Percentiles rank a stretch among this genome's conserved stretches.
These are phyloP conservation scores for Penicillium parvum DNA, from an alignment of 495 filamentous ascomycete species.

Conservation along the genomic window DNA sequence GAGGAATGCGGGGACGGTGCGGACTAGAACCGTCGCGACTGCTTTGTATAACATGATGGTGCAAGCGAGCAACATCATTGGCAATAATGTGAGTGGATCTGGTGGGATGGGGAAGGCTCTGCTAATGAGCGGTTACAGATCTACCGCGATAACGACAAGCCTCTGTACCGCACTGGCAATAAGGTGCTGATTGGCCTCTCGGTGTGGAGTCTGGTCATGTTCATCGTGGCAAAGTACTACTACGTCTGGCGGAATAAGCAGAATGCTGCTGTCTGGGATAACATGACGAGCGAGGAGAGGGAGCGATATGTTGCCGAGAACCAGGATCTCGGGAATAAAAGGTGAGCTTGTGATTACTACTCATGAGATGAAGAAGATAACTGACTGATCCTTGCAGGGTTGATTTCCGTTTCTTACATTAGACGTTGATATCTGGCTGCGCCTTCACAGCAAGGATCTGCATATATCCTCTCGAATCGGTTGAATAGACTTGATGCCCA, in stretches of 20 bases:
- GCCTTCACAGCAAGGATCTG: neutral
- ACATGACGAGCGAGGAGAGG: conserved; percentile 58
- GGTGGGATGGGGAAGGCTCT: neutral
- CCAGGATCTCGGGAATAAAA: conserved; percentile 65
- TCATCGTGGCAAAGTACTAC: conserved; percentile 55
- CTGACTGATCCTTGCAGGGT: conserved; percentile 28
- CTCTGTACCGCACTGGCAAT: conserved; percentile 63
- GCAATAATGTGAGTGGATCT: conserved; percentile 49
- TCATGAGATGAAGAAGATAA: neutral
- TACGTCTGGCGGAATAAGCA: conserved; percentile 58
- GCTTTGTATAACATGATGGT: conserved; percentile 73
- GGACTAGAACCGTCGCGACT: conserved; percentile 60
- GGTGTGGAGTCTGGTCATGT: conserved; percentile 50
- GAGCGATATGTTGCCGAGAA: conserved; percentile 61
- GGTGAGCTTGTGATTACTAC: conserved; percentile 28
- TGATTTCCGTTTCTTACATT: conserved; percentile 53
- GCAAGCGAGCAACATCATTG: conserved; percentile 59
- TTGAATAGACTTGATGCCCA: too few relatives aligned
- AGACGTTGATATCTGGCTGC: conserved; percentile 7
- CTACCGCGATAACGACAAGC: conserved; percentile 62
- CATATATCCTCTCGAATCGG: too few relatives aligned
- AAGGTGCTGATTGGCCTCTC: conserved; percentile 55
- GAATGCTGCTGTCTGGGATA: conserved; percentile 49
- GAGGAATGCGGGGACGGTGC: conserved; percentile 62
- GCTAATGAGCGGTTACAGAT: conserved; percentile 35